phyloP scores from a whole-genome alignment of 2,329 filamentous ascomycete species.

The Scorias spongiosa region DNA sequence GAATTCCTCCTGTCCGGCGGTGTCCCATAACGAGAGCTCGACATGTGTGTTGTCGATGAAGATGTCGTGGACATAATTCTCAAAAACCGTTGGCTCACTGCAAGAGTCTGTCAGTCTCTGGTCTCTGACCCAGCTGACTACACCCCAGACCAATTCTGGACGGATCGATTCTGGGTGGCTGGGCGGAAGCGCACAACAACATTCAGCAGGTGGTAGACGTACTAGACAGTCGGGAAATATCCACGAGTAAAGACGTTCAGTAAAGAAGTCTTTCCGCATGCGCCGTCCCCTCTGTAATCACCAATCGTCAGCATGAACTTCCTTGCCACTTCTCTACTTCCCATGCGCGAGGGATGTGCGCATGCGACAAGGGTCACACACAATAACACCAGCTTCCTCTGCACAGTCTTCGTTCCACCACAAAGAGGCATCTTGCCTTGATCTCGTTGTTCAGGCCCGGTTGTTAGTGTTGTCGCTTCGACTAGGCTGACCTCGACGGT shows the following conservation, averaged over 20 bases:
- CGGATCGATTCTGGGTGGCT: too few species aligned
- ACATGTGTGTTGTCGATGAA: slow-evolving; percentile 97
- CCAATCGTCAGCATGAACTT: slow-evolving; percentile 6
- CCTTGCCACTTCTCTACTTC: neutral
- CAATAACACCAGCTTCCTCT: slow-evolving; percentile 93
- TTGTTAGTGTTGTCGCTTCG: too few species aligned
- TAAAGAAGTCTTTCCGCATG: slow-evolving; percentile 90
- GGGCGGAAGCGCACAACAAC: too few species aligned
- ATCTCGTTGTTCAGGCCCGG: neutral
- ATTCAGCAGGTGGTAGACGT: slow-evolving; percentile 21
- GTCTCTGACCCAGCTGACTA: neutral
- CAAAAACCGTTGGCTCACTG: slow-evolving; percentile 88
- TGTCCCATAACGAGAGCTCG: slow-evolving; percentile 96
- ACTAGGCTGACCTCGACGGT: too few species aligned
- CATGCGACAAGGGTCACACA: slow-evolving; percentile 23
- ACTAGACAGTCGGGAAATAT: slow-evolving; percentile 95
- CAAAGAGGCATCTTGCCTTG: slow-evolving; percentile 27
- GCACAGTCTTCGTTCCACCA: slow-evolving; percentile 54
- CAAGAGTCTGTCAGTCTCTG: slow-evolving; percentile 4
- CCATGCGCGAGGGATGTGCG: neutral
- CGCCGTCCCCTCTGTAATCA: slow-evolving; percentile 67
- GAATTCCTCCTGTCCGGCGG: slow-evolving; percentile 96
- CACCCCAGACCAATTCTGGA: too few species aligned
- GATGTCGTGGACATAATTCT: slow-evolving; percentile 99
- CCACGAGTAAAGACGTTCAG: slow-evolving; percentile 98